Evolutionary conservation across 768 basidiomycete species (phyloP).

Genomic region (Pleurotus sapidus): DNA sequence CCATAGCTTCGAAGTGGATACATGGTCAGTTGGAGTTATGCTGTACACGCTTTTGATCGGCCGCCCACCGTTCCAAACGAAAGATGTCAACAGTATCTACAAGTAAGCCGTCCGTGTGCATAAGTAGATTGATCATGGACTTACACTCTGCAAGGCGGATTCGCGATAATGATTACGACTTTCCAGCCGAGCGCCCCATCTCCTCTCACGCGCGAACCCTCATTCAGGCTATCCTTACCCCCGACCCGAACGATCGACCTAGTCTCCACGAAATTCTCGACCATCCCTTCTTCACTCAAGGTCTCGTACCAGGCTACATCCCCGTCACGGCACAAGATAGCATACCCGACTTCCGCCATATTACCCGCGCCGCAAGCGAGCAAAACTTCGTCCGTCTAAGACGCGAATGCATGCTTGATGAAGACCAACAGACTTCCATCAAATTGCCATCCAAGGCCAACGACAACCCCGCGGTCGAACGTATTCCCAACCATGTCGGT

Average conservation of each 20-base stretch:
- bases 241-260: constrained; percentile 79
- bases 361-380: constrained; percentile 57
- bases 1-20: constrained; percentile 97
- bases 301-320: constrained; percentile 78
- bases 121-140: not conserved
- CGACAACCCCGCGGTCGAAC: not conserved
- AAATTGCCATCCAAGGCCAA: constrained; percentile 33
- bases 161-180: constrained; percentile 89
- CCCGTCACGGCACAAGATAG: constrained; percentile 75
- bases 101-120: constrained; percentile 47
- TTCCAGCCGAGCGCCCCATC: constrained; percentile 74
- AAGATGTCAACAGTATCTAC: constrained; percentile 96
- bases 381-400: constrained; percentile 71
- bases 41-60: constrained; percentile 93
- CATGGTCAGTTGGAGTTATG: constrained; percentile 97
- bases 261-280: constrained; percentile 82
- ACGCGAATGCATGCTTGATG: constrained; percentile 60
- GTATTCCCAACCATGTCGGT: constrained; percentile 6
- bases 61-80: constrained; percentile 97
- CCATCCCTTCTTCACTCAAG: constrained; percentile 80
- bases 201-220: constrained; percentile 73
- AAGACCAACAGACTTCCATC: constrained; percentile 47
- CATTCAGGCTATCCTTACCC: constrained; percentile 82
- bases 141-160: constrained; percentile 55
- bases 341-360: constrained; percentile 72